Evolutionary conservation across 345 rosid genomes (phyloP), one percentile per base, ranked within the genome.

Genomic region (Linum tenue): DNA sequence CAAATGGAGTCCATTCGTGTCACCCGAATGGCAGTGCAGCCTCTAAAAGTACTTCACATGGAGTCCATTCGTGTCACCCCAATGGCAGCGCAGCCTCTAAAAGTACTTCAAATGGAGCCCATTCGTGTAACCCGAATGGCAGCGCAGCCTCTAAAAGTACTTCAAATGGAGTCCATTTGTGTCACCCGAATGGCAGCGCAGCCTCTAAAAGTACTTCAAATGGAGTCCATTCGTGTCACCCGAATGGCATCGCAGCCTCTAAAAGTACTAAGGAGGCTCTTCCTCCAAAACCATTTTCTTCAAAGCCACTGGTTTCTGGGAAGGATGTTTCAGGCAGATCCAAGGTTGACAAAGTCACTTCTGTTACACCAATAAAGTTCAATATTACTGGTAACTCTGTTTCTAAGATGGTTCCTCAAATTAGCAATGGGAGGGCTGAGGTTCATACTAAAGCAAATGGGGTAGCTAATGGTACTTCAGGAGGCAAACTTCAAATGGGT

Each of bases 281-380:
- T 39, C 75, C 82, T 22, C 61, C 69, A 37, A 83, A 87, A 73
- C 61, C 74, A 55, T 67, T 37, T 41, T 70, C 67, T 57, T 37
- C 68, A 68, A 82, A 81, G 64, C 74, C 72, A 70, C 62, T 36
- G 40, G 72, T 65, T 44, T 69, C 76, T 37, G 67, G 65, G 72
- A 79, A 76, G 73, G 79, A 63, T 69, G 72, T 61, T 55, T 64
- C 76, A 44, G 60, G 77, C 63, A 48, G 72, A 64, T 74, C 85
- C 51, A 75, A 80, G 83, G 82, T 72, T 67, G 85, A 78, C 76
- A 90, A 82, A 77, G 80, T 77, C 59, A 79, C 84, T 69, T 75
- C 85, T 22, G 73, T 70, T 63, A 76, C 82, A 15, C 83, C 56
- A 41, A 66, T 82, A 64, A 90, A 85, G 80, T 79, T 86, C 71